Conservation (phyloP, 2,329 filamentous ascomycete species). For the Neurospora sp. region DNA sequence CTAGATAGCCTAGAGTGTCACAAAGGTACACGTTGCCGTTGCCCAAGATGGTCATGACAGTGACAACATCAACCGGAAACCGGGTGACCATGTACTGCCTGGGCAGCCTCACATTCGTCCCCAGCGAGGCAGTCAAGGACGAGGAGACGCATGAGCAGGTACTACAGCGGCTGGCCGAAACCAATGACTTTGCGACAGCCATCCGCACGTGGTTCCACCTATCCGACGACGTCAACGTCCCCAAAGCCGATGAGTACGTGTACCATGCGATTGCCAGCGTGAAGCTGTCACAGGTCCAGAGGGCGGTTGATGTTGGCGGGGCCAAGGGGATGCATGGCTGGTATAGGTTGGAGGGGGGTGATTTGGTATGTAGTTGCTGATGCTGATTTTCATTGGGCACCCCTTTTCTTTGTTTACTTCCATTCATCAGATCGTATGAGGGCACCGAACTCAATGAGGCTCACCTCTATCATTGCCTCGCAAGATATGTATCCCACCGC, state of each 20-base stretch:
- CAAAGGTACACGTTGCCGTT: background rate
- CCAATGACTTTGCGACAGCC: constrained; percentile 33
- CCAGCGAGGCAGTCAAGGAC: constrained; percentile 31
- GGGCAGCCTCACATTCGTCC: constrained; percentile 34
- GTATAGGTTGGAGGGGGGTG: constrained; percentile 26
- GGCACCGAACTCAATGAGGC: background rate
- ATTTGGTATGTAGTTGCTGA: constrained; percentile 1
- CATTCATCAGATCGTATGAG: background rate
- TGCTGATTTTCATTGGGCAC: constrained; percentile 5
- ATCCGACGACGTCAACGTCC: constrained; percentile 20
- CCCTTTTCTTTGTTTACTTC: background rate
- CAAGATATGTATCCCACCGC: background rate
- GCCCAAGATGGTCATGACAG: background rate
- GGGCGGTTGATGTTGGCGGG: constrained; percentile 32
- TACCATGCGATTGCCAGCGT: constrained; percentile 44
- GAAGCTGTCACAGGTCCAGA: constrained; percentile 38
- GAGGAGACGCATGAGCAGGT: constrained; percentile 27
- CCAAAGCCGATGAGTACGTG: constrained; percentile 31
- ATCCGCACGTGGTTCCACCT: constrained; percentile 34
- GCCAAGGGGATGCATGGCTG: constrained; percentile 39
- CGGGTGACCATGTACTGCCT: constrained; percentile 24
- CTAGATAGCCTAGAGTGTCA: background rate
- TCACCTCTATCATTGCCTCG: background rate
- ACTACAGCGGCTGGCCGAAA: constrained; percentile 26
- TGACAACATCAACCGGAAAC: background rate